Evolutionary conservation across 2,329 filamentous ascomycete genomes (phyloP).

Genomic region (Diaporthe ampelina): DNA sequence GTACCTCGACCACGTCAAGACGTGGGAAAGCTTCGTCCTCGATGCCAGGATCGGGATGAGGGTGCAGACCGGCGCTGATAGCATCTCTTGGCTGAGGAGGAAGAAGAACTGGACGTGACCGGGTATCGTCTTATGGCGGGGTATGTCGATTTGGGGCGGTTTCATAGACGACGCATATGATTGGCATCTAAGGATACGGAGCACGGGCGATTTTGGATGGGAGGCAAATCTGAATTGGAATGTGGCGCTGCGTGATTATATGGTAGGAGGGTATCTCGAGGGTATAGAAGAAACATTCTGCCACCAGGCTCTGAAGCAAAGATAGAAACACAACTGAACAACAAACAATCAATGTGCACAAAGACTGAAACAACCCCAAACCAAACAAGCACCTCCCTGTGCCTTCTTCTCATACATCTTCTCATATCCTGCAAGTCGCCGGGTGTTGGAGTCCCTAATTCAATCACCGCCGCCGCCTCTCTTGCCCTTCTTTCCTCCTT

Average conservation of each 20-base stretch:
- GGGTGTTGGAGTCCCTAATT: conserved; percentile 43
- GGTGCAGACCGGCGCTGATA: conserved; percentile 77
- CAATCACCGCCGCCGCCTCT: conserved; percentile 44
- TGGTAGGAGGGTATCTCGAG: conserved; percentile 24
- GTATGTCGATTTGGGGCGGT: background rate
- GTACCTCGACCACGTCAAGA: conserved; percentile 76
- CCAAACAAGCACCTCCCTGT: background rate
- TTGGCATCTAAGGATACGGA: background rate
- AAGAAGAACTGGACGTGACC: conserved; percentile 55
- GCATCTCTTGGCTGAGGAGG: conserved; percentile 67
- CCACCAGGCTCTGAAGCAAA: background rate
- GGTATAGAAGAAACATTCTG: conserved; percentile 6
- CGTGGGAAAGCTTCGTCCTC: conserved; percentile 79
- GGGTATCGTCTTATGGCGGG: background rate
- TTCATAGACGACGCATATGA: background rate
- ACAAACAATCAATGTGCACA: background rate
- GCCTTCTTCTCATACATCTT: background rate
- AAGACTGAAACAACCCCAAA: background rate
- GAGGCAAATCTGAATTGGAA: background rate
- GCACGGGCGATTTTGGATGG: background rate
- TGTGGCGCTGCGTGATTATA: background rate
- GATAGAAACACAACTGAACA: background rate
- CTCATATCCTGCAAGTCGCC: background rate
- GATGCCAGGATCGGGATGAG: conserved; percentile 83
- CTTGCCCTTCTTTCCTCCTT: conserved; percentile 42